phyloP scores from a whole-genome alignment of 148 eudicot genomes.

The Rhododendron griersonianum region DNA sequence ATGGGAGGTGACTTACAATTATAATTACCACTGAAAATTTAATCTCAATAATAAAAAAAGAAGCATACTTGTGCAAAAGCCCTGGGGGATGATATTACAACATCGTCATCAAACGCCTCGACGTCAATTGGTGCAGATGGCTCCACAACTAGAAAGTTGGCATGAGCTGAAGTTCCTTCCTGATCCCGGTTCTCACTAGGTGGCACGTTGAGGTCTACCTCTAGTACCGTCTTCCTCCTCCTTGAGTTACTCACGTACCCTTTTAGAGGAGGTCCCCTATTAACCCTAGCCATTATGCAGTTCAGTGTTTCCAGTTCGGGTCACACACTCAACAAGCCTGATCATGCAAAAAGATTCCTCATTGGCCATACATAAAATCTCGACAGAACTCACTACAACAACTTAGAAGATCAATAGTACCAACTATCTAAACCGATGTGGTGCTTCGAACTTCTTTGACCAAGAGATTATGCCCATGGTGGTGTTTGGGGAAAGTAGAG shows the following conservation, averaged over 20 bases:
- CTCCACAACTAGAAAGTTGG: constrained; percentile 17
- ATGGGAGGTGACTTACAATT: not conserved
- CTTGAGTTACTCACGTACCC: constrained; percentile 30
- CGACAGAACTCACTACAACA: not conserved
- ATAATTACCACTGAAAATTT: not conserved
- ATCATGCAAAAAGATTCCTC: not conserved
- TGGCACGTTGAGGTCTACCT: constrained; percentile 68
- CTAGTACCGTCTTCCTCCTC: constrained; percentile 35
- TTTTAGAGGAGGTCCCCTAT: constrained; percentile 21
- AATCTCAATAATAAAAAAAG: not conserved
- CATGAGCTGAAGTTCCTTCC: constrained; percentile 40
- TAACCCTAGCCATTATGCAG: constrained; percentile 55
- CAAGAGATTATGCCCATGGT: not conserved
- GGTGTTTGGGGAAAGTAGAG: not conserved
- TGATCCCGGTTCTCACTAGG: constrained; percentile 29
- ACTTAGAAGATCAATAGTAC: not conserved
- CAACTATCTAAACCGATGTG: not conserved
- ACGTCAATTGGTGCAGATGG: constrained; percentile 59
- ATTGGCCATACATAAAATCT: not conserved
- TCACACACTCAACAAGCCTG: constrained; percentile 2
- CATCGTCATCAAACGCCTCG: constrained; percentile 82
- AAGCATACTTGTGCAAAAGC: constrained; percentile 68
- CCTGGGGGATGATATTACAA: constrained; percentile 62
- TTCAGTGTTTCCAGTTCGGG: not conserved
- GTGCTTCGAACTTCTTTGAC: not conserved